Conservation (phyloP, 495 filamentous ascomycete species). For the Xylaria curta region DNA sequence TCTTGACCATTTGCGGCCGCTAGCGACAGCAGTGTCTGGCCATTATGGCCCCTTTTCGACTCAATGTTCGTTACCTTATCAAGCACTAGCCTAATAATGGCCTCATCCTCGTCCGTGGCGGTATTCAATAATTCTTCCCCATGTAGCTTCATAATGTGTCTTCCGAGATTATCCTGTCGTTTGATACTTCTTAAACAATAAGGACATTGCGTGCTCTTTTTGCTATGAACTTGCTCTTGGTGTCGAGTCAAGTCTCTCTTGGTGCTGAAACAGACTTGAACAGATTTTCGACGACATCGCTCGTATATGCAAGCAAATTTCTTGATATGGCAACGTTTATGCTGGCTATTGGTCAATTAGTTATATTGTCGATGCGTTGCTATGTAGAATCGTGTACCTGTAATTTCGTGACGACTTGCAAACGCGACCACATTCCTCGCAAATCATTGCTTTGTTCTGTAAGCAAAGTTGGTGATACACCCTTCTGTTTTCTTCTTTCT, state of each 20-base stretch:
- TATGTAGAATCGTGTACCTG: background rate
- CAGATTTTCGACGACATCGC: background rate
- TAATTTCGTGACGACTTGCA: background rate
- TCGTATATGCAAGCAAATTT: background rate
- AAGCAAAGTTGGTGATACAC: background rate
- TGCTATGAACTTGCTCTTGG: background rate
- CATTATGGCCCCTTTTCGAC: background rate
- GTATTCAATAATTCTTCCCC: background rate
- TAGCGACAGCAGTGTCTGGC: background rate
- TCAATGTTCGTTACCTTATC: background rate
- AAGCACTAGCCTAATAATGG: background rate
- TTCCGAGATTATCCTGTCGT: slow-evolving; percentile 1
- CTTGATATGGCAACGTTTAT: background rate
- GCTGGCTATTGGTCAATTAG: background rate
- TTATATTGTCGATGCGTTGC: no score
- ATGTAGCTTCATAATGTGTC: background rate
- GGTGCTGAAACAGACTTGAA: background rate
- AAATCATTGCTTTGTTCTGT: background rate
- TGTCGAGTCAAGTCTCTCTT: slow-evolving; percentile 2
- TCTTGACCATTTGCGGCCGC: background rate
- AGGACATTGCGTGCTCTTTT: background rate
- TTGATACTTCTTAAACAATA: background rate
- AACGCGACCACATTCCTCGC: background rate
- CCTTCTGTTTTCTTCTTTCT: no score
- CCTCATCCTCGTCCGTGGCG: background rate